Base-by-base conservation (phyloP, 2,329 filamentous ascomycete species). In the Tolypocladium amazonense region DNA sequence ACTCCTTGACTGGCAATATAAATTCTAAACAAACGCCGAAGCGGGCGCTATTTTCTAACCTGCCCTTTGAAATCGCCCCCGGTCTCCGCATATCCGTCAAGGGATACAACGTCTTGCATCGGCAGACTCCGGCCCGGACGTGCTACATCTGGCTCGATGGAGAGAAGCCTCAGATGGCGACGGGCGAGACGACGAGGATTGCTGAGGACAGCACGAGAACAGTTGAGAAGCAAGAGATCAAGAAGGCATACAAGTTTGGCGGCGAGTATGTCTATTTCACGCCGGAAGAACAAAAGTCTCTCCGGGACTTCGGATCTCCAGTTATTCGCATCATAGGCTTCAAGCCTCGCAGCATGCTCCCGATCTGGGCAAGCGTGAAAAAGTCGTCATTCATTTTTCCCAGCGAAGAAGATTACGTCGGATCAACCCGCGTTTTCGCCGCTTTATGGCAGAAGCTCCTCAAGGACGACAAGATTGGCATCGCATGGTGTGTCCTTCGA, bases 231-330 rank as follows among this genome's bases (percentile, higher is more conserved):
- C 76, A 76, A 3, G 92, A 97, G 67, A 83, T 95, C 25, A 88
- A 88, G 61, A 97, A 94, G 73, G 94, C 93, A 0, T 99, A 94
- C 79, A 97, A 94, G 67, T 97, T 97, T 69, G 94, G 93, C 15
- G 92, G 91, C 45, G 90, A 96, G 65, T 91, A 91, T 56, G 85
- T 99, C 55, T 83, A 88, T 56, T 99, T 99, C 71, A 87, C 87
- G 0, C 82, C 87, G 0, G 92, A 97, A 39, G 93, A 99, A 71
- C 85, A 93, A 62, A 88, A 87, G 60, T 77, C 82, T 25, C 80
- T 99, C 61, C 87, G 87, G 62, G 79, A 90, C 65, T 96, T 96
- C 67, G 93, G 92, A 3, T 81, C 88, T 1, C 90, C 91, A 0
- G 79, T 90, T 15, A 88, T 99, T 60, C 87, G 92, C 6, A 88